These are phyloP conservation scores for Tetrapisispora nanseiensis DNA, from an alignment of 805 yeast species.

Conservation along the genomic window DNA sequence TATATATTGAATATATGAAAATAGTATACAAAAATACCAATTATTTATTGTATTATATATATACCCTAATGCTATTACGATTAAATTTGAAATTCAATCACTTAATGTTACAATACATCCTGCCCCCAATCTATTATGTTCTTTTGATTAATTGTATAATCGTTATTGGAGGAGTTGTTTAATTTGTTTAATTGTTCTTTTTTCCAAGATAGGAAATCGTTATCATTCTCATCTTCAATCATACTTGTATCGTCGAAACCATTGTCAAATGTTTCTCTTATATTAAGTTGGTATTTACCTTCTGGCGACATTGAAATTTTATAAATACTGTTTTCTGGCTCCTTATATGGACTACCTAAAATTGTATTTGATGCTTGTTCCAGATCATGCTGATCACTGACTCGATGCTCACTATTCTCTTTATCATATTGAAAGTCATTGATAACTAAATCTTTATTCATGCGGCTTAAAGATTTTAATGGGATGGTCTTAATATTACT, in stretches of 20 bases:
- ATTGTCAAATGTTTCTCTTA: slow-evolving; percentile 13
- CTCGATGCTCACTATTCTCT: neutral
- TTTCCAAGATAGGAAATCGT: slow-evolving; percentile 24
- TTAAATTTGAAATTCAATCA: neutral
- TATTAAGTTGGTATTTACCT: slow-evolving; percentile 23
- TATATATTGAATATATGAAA: neutral
- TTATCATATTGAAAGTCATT: neutral
- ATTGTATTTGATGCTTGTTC: neutral
- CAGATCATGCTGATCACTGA: neutral
- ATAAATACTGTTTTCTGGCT: slow-evolving; percentile 24
- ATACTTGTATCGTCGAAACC: slow-evolving; percentile 26
- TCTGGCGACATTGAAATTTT: slow-evolving; percentile 26
- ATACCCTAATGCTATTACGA: neutral
- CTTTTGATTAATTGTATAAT: neutral
- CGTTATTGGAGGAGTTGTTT: slow-evolving; percentile 4
- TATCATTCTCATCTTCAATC: slow-evolving; percentile 24
- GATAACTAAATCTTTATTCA: neutral
- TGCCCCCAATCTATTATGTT: neutral
- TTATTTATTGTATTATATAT: neutral
- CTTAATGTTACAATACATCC: slow-evolving; percentile 2
- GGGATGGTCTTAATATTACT: neutral
- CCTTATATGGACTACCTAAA: slow-evolving; percentile 23
- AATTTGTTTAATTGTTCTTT: slow-evolving; percentile 24
- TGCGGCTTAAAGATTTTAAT: too few species aligned
- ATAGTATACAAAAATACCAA: neutral